Percentiles rank a stretch among this genome's conserved stretches.
Evolutionary conservation across 2,329 filamentous ascomycete species (phyloP).

Genomic region (Cytospora schulzeri): DNA sequence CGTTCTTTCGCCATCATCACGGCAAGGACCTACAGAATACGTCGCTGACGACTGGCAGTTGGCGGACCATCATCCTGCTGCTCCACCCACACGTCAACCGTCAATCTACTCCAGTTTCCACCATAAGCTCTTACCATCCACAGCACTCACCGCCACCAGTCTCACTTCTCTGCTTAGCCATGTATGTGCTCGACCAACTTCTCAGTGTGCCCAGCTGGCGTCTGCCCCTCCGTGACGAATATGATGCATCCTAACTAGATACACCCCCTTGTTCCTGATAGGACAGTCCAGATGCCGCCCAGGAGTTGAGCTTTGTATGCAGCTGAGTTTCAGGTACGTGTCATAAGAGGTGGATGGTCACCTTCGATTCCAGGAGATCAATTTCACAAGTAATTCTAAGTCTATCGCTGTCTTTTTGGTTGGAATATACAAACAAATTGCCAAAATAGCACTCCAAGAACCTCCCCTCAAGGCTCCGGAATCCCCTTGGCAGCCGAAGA

Average conservation of each 20-base stretch:
- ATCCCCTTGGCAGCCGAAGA: neutral
- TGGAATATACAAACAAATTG: no score
- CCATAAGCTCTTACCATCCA: neutral
- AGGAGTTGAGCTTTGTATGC: neutral
- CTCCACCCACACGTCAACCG: neutral
- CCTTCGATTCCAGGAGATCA: neutral
- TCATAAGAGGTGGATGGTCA: neutral
- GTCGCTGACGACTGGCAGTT: no score
- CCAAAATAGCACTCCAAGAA: no score
- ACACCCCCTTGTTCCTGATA: no score
- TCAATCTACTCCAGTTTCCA: neutral
- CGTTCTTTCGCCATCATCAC: no score
- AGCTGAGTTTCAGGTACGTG: neutral
- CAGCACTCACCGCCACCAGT: neutral
- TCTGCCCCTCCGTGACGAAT: no score
- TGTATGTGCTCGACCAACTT: neutral
- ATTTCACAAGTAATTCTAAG: no score
- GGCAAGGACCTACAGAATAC: no score
- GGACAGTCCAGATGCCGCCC: no score
- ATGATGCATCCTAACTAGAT: no score
- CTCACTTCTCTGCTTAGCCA: neutral
- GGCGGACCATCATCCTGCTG: no score
- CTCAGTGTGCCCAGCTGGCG: neutral
- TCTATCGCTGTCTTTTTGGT: neutral
- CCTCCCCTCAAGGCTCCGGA: conserved; percentile 19